phyloP scores from a whole-genome alignment of 78 protist species.

The Planoprotostelium fungivorum region DNA sequence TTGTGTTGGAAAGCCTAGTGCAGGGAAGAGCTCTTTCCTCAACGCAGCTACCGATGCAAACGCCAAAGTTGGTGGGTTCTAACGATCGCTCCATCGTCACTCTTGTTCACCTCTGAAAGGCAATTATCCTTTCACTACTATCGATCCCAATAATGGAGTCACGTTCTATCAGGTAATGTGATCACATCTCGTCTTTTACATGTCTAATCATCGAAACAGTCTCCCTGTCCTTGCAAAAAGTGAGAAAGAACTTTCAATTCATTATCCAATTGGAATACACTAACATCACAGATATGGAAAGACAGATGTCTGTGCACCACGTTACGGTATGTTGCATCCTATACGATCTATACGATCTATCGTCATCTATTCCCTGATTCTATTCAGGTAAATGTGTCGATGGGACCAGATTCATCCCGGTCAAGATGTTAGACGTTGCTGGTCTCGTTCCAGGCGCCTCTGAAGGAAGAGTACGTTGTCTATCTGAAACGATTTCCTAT shows the following conservation, averaged over 20 bases:
- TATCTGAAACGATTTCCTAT: not conserved
- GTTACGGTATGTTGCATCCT: constrained; percentile 35
- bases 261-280: not conserved
- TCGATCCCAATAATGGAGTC: constrained; percentile 78
- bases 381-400: constrained; percentile 17
- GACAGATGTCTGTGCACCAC: constrained; percentile 30
- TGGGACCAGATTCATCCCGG: constrained; percentile 56
- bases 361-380: not conserved
- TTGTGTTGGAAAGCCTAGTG: constrained; percentile 75
- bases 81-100: not conserved
- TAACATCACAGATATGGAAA: constrained; percentile 29
- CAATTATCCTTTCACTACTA: constrained; percentile 83
- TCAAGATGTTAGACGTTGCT: constrained; percentile 78
- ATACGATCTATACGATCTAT: not conserved
- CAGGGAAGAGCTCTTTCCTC: constrained; percentile 80
- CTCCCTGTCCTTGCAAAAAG: constrained; percentile 47
- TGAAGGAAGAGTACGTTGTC: constrained; percentile 26
- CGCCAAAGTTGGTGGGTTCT: constrained; percentile 53
- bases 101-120: constrained; percentile 6
- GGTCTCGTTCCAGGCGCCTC: constrained; percentile 90
- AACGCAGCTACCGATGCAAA: constrained; percentile 75
- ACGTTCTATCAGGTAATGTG: constrained; percentile 26
- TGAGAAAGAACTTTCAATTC: no score
- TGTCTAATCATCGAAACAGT: no score
- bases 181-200: no score